Evolutionary conservation across 306 rosid genomes (phyloP).

Genomic region (Vicia sativa): DNA sequence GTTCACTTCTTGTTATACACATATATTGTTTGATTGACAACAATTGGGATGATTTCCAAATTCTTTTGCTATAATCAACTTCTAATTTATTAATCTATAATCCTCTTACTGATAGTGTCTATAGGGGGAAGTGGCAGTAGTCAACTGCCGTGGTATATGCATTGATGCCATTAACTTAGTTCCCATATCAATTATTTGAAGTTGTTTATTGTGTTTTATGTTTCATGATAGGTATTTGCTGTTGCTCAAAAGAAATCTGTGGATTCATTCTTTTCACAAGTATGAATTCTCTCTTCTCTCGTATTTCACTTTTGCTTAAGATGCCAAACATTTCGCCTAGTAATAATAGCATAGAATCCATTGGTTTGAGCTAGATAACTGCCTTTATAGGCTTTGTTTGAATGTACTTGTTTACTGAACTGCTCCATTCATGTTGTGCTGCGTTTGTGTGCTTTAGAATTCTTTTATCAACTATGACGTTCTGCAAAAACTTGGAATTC

Average conservation of each 20-base stretch:
- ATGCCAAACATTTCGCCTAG: constrained; percentile 28
- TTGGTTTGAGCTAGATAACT: constrained; percentile 23
- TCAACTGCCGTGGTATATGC: constrained; percentile 23
- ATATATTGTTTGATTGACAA: constrained; percentile 14
- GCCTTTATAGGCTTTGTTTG: constrained; percentile 11
- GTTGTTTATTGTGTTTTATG: constrained; percentile 29
- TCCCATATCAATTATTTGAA: constrained; percentile 27
- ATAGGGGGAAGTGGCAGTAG: constrained; percentile 17
- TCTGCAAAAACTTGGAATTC: constrained; percentile 87
- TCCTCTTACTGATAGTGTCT: constrained; percentile 18
- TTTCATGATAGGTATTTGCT: constrained; percentile 76
- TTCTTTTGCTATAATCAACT: constrained; percentile 8
- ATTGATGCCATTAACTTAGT: constrained; percentile 12
- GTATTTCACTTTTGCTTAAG: constrained; percentile 23
- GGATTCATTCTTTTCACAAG: constrained; percentile 97
- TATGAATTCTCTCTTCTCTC: constrained; percentile 37
- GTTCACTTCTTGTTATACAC: constrained; percentile 8
- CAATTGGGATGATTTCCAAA: constrained; percentile 5
- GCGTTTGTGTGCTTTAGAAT: constrained; percentile 60
- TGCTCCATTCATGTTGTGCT: constrained; percentile 14
- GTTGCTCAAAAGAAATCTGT: constrained; percentile 82
- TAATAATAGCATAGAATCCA: constrained; percentile 24
- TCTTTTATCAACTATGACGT: constrained; percentile 79
- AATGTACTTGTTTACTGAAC: constrained; percentile 20
- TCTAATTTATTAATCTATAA: constrained; percentile 17